phyloP scores from a whole-genome alignment of 192 early-diverging fungal species.

The Geranomyces variabilis region DNA sequence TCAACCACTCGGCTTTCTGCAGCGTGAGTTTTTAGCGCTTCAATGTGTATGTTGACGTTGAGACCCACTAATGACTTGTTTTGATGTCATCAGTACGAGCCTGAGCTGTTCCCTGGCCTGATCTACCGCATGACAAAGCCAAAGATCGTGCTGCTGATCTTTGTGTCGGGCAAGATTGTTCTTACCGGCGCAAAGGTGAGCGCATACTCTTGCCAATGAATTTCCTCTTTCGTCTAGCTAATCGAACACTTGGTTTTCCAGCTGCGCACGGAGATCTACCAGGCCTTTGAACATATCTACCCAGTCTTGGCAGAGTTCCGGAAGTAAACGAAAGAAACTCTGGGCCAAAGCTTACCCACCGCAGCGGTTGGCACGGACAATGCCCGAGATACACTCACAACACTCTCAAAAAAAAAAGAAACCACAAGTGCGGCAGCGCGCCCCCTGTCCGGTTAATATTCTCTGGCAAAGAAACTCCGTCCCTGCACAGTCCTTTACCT shows the following conservation, averaged over 20 bases:
- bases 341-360: too few relatives aligned
- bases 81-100: slow-evolving; percentile 93
- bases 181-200: slow-evolving; percentile 94
- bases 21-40: slow-evolving; percentile 60
- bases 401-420: too few relatives aligned
- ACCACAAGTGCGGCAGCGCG: too few relatives aligned
- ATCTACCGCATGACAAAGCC: slow-evolving; percentile 99
- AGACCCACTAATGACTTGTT: too few relatives aligned
- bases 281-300: slow-evolving; percentile 97
- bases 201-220: neutral
- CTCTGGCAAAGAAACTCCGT: too few relatives aligned
- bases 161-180: slow-evolving; percentile 99
- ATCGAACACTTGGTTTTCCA: slow-evolving; percentile 1
- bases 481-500: too few relatives aligned
- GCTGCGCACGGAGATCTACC: slow-evolving; percentile 93
- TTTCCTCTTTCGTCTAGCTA: neutral
- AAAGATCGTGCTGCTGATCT: slow-evolving; percentile 97
- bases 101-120: slow-evolving; percentile 97
- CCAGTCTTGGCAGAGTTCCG: slow-evolving; percentile 71
- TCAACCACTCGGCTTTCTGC: slow-evolving; percentile 89
- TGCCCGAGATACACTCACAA: too few relatives aligned
- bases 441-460: too few relatives aligned
- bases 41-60: slow-evolving; percentile 5
- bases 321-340: too few relatives aligned
- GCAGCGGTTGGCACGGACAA: too few relatives aligned